These are phyloP conservation scores for Raffaelea albimanens DNA, from an alignment of 2,329 filamentous ascomycete species.

Conservation along the genomic window DNA sequence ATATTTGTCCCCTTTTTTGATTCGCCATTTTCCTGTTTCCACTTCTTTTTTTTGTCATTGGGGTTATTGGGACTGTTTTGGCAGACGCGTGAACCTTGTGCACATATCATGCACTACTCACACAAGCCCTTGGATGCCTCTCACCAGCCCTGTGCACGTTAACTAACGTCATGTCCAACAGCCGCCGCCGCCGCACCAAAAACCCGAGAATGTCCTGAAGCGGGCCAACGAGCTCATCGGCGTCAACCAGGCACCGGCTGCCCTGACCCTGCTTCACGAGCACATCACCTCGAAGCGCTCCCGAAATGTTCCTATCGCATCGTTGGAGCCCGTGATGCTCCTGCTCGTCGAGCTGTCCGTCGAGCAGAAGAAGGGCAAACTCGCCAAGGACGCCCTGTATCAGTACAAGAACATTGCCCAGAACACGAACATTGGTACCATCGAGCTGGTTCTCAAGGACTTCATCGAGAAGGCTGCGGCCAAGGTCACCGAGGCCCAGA, in stretches of 20 bases:
- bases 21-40: background rate
- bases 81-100: background rate
- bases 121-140: too few species aligned
- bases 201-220: slow-evolving; percentile 98
- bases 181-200: slow-evolving; percentile 95
- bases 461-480: slow-evolving; percentile 96
- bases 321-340: slow-evolving; percentile 96
- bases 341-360: slow-evolving; percentile 94
- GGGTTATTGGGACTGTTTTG: background rate
- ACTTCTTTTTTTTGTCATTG: background rate
- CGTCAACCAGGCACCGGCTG: slow-evolving; percentile 85
- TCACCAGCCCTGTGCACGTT: background rate
- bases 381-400: slow-evolving; percentile 96
- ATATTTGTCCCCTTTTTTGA: background rate
- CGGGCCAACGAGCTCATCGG: slow-evolving; percentile 97
- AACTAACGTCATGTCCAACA: slow-evolving; percentile 12
- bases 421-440: slow-evolving; percentile 96
- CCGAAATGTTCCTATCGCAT: slow-evolving; percentile 91
- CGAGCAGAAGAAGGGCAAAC: slow-evolving; percentile 94
- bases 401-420: slow-evolving; percentile 99
- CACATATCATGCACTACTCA: too few species aligned
- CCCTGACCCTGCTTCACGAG: slow-evolving; percentile 91
- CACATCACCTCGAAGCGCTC: slow-evolving; percentile 98
- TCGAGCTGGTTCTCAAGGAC: slow-evolving; percentile 93
- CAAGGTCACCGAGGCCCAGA: slow-evolving; percentile 92